Percentiles rank a stretch among this genome's conserved stretches.
These are phyloP conservation scores for Reutealis trisperma DNA, from an alignment of 345 rosid genomes.

Conservation along the genomic window DNA sequence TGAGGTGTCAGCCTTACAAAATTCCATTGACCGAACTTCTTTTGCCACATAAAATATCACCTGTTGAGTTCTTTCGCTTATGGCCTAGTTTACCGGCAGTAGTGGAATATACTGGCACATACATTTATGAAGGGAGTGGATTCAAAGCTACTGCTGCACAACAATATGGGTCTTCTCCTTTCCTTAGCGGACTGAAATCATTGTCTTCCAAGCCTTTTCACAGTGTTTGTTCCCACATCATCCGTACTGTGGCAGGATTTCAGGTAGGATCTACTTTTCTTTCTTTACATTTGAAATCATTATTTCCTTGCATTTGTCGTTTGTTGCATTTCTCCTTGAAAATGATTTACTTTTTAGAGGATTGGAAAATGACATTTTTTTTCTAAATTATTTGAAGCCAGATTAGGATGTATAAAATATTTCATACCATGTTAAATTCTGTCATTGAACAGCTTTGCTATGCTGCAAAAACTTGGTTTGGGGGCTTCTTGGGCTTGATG, in stretches of 20 bases:
- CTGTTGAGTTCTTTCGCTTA: constrained; percentile 94
- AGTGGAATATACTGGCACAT: constrained; percentile 85
- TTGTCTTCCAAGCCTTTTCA: constrained; percentile 93
- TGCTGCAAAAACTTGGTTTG: constrained; percentile 98
- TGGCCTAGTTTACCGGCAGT: constrained; percentile 99
- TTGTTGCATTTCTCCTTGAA: background rate
- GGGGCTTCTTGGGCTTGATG: constrained; percentile 94
- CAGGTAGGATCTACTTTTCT: constrained; percentile 52
- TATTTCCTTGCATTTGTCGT: background rate
- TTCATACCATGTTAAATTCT: constrained; percentile 3
- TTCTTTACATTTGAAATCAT: background rate
- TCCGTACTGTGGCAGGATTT: constrained; percentile 96
- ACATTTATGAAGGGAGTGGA: constrained; percentile 92
- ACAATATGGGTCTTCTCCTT: constrained; percentile 94
- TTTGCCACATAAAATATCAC: constrained; percentile 89
- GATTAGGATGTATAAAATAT: background rate
- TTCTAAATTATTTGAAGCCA: background rate
- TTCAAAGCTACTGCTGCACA: constrained; percentile 99
- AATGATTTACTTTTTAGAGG: background rate
- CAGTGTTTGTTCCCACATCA: constrained; percentile 86
- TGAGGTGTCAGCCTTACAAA: constrained; percentile 96
- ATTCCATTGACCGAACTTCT: constrained; percentile 95
- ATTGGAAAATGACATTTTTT: background rate
- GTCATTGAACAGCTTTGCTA: constrained; percentile 68
- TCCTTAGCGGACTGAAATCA: constrained; percentile 84